A percentile compares a stretch with the other conserved stretches of the same genome.
Conservation (phyloP, 108 stramenopile genomes). For the Phaeodactylum tricornutum region DNA sequence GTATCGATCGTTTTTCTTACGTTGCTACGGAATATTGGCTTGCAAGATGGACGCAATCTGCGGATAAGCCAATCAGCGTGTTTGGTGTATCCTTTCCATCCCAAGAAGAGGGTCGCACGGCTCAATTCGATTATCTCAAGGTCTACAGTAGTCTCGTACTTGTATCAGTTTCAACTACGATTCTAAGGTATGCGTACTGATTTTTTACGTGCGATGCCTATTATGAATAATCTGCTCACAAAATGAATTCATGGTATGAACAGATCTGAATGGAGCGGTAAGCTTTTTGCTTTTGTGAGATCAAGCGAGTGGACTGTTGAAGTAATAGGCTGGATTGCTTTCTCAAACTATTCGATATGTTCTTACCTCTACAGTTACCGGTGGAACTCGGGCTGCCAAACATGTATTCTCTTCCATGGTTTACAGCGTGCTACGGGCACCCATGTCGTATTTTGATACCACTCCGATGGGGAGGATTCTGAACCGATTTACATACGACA, state of each 20-base stretch:
- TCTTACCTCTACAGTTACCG: constrained; percentile 16
- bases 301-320: not conserved
- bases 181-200: too few relatives aligned
- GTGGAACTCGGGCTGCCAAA: constrained; percentile 23
- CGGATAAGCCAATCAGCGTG: constrained; percentile 22
- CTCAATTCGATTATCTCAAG: constrained; percentile 50
- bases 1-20: constrained; percentile 64
- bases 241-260: too few relatives aligned
- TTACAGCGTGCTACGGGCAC: constrained; percentile 32
- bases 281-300: too few relatives aligned
- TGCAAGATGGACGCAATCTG: constrained; percentile 62
- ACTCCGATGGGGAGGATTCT: constrained; percentile 85
- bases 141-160: constrained; percentile 43
- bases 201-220: too few relatives aligned
- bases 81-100: constrained; percentile 45
- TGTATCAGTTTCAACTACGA: constrained; percentile 38
- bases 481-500: constrained; percentile 70
- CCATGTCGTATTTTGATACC: constrained; percentile 84
- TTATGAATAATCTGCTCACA: too few relatives aligned
- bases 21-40: constrained; percentile 81
- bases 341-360: too few relatives aligned
- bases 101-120: constrained; percentile 51
- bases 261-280: constrained; percentile 37
- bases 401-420: constrained; percentile 40
- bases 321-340: too few relatives aligned